Conservation (phyloP, 2,329 filamentous ascomycete genomes). For the Hymenoscyphus infarciens region DNA sequence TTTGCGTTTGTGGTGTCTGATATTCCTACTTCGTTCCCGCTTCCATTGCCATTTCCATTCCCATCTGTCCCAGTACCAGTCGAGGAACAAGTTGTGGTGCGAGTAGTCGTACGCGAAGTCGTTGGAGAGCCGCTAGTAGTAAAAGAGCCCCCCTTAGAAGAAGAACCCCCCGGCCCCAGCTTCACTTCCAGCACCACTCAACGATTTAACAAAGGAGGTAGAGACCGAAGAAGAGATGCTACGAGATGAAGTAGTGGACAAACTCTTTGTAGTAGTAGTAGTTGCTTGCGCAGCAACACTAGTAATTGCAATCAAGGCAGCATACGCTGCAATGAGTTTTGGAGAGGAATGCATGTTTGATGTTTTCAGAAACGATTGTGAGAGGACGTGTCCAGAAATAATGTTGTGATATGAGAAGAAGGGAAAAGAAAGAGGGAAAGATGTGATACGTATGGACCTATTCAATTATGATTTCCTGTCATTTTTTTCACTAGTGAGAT, state of each 20-base stretch:
- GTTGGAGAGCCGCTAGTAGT: background rate
- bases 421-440: background rate
- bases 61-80: background rate
- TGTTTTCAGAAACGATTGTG: background rate
- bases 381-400: background rate
- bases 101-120: background rate
- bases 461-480: background rate
- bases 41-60: background rate
- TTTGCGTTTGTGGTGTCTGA: too few relatives aligned
- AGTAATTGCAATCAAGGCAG: background rate
- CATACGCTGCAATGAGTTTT: background rate
- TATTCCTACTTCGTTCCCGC: too few relatives aligned
- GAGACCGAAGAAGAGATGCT: background rate
- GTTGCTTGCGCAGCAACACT: background rate
- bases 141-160: background rate
- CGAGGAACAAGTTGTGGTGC: too few relatives aligned
- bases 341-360: background rate
- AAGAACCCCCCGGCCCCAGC: too few relatives aligned
- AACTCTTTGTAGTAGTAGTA: background rate
- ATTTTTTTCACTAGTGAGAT: background rate
- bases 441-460: background rate
- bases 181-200: too few relatives aligned
- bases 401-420: background rate
- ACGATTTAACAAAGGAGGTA: background rate
- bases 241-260: background rate